Evolutionary conservation across 331 rosid species (phyloP).

Genomic region (Malus hybrid): DNA sequence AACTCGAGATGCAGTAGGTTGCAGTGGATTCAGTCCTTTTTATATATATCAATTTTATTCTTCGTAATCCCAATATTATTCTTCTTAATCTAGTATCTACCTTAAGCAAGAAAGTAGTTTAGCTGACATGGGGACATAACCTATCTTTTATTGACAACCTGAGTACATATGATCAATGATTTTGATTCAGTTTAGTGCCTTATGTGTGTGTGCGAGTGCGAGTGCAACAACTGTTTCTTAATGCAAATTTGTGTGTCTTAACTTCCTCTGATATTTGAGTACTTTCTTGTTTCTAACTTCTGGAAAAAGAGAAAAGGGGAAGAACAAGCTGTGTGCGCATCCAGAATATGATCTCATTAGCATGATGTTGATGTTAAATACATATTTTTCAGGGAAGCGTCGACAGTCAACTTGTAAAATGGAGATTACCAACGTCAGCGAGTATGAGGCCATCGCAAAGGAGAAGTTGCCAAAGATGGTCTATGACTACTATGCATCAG

Average conservation of each 20-base stretch:
- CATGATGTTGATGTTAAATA: not conserved
- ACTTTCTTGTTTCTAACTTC: not conserved
- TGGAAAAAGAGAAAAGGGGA: not conserved
- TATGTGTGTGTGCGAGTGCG: too few relatives aligned
- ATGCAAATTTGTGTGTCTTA: too few relatives aligned
- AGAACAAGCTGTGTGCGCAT: not conserved
- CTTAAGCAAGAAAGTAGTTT: not conserved
- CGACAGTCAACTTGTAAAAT: slow-evolving; percentile 21
- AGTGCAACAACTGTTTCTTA: too few relatives aligned
- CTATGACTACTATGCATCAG: slow-evolving; percentile 83
- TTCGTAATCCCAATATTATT: not conserved
- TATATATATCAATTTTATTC: too few relatives aligned
- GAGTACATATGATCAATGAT: too few relatives aligned
- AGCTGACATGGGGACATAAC: too few relatives aligned
- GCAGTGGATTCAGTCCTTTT: too few relatives aligned
- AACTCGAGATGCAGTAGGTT: too few relatives aligned
- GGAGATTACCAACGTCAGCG: slow-evolving; percentile 73
- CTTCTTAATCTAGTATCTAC: not conserved
- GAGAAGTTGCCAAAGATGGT: slow-evolving; percentile 70
- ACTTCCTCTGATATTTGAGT: not conserved
- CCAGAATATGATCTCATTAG: not conserved
- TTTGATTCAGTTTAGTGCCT: too few relatives aligned
- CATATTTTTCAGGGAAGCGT: slow-evolving; percentile 20
- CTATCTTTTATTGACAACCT: too few relatives aligned
- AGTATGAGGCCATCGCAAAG: slow-evolving; percentile 73